phyloP scores from a whole-genome alignment of 2,329 filamentous ascomycete genomes.

The Penicillium palitans region DNA sequence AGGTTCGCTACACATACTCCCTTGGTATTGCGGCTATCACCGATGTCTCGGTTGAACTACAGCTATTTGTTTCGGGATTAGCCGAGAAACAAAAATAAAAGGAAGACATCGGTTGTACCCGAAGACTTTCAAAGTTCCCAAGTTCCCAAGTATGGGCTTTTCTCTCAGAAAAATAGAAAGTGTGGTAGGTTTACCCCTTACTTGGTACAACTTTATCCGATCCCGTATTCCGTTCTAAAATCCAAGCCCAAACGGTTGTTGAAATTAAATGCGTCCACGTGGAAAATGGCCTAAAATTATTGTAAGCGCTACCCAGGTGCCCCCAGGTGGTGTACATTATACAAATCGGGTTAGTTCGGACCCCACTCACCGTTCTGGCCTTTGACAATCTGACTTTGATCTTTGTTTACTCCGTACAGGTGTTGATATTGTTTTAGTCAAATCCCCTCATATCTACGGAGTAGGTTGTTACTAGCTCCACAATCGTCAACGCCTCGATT shows the following conservation, averaged over 20 bases:
- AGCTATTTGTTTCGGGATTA: neutral
- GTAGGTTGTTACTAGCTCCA: neutral
- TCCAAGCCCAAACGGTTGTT: neutral
- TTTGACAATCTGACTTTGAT: neutral
- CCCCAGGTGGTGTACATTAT: conserved; percentile 12
- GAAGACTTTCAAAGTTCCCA: neutral
- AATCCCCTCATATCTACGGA: neutral
- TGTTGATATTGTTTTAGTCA: neutral
- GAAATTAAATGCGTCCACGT: neutral
- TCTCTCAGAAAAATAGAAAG: too few relatives aligned
- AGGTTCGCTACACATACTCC: neutral
- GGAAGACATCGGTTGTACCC: neutral
- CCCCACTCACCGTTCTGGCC: neutral
- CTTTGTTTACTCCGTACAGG: neutral
- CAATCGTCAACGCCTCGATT: neutral
- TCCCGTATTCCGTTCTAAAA: too few relatives aligned
- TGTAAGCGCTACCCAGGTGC: neutral
- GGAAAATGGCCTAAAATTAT: neutral
- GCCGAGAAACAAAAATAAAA: neutral
- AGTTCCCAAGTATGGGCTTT: too few relatives aligned
- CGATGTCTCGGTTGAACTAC: neutral
- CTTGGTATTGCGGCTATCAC: neutral
- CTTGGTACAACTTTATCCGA: too few relatives aligned
- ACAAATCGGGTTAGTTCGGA: conserved; percentile 5
- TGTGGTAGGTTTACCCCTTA: too few relatives aligned